Evolutionary conservation across 2,329 filamentous ascomycete genomes (phyloP), one percentile per base, ranked within the genome.

Genomic region (Xylaria sp.): DNA sequence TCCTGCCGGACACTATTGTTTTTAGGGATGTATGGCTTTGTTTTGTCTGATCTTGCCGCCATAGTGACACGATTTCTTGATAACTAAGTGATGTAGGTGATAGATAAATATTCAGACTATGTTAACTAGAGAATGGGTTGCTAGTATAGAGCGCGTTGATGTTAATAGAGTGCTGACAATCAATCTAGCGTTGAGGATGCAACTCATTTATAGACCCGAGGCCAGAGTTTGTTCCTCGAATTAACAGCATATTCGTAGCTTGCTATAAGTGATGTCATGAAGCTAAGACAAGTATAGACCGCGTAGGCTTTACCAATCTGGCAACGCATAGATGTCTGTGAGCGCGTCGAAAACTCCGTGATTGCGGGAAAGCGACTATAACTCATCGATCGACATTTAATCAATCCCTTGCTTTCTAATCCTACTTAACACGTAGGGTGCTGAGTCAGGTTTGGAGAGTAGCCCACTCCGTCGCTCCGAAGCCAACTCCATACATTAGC

Each of bases 1-100:
- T 85, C 82, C 12, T 72, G 69, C 53, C 78, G 78, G 1, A 73
- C n/a, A 21, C 81, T 77, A 8, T 81, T 76, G 71, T 11, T 47
- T 27, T 19, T 12, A 58, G 82, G 82, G 58, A 86, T 67, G 42
- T 67, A 71, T 1, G 71, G 61, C 45, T 73, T 73, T 2, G 68
- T 68, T 45, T 48, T 72, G 61, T 75, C 72, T 21, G 64, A 53
- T 55, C 61, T 58, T 17, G 69, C 27, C 19, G 67, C 57, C 62
- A 69, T 69, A 2, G 2, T 61, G 50, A 36, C 51, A 34, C 34
- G 21, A 4, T 4, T 30, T 5, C 6, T 47, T 9, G n/a, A 47
- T 47, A 6, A 19, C 42, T 47, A 19, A n/a, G 17, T 47, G 8
- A 19, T 19, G 19, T 19, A 19, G n/a, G n/a, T 27, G 12, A 61